Evolutionary conservation across 805 yeast species (phyloP), one percentile per base, ranked within the genome.

Genomic region (Blastobotrys chiropterorum): DNA sequence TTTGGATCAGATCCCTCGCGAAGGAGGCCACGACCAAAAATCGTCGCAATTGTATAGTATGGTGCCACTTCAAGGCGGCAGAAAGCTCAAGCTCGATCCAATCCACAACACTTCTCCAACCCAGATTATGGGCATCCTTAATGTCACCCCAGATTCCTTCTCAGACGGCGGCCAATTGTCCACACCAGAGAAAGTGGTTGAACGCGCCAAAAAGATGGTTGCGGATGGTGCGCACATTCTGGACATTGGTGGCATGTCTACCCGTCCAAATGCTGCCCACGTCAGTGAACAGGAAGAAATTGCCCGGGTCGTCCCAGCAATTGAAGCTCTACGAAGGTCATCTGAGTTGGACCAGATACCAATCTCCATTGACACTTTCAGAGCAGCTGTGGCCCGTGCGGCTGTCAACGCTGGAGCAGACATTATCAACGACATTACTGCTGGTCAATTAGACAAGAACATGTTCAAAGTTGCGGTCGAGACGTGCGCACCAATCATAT

Each of bases 241-340:
- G 39, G 99, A 94, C 66, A 77, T 94, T 50, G 99, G 99, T 6
- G 99, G 99, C 1, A 87, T 89, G 52, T 88, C 97, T 1, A 94
- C 99, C 0, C 77, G 95, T 48, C 99, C 99, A 0, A 88, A 89
- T 1, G 80, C 95, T 1, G 61, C 58, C 0, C 87, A 80, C 50
- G 83, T 85, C 0, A 61, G 77, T 2, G 76, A 66, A 17, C 77
- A 76, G n/a, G 90, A 80, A 51, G 99, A 94, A 65, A 59, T 86
- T 46, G 61, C 60, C 2, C 69, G 98, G 43, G 85, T 90, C 0
- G 65, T 87, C 4, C 94, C 94, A 0, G 77, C 86, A 0, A 74
- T 94, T 2, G 64, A 75, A 54, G 80, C 80, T 0, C 77, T 90
- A 17, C 77, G 95, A 53, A 54, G 65, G 19, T 72, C 72, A 31